Percentiles rank a stretch among this genome's conserved stretches.
Conservation (phyloP, 2,329 filamentous ascomycete species). For the Beauveria medogensis region DNA sequence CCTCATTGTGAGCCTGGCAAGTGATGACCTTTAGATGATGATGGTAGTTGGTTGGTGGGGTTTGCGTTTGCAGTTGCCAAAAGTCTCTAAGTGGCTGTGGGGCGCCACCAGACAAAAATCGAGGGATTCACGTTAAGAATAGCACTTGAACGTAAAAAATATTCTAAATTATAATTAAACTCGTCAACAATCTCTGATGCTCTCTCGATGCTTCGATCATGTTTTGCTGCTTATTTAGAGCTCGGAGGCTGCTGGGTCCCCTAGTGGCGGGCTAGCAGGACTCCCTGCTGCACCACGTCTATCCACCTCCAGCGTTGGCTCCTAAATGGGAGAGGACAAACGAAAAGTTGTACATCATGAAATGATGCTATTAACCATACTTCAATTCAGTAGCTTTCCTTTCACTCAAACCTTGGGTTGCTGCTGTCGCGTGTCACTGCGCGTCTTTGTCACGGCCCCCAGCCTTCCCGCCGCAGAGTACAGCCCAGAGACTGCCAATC, state of each 20-base stretch:
- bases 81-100: constrained; percentile 3
- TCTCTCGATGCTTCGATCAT: not conserved
- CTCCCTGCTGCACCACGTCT: not conserved
- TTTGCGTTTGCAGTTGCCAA: not conserved
- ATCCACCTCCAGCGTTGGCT: not conserved
- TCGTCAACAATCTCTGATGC: not conserved
- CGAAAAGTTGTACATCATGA: not conserved
- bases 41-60: not conserved
- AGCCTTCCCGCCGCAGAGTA: not conserved
- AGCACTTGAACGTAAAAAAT: not conserved
- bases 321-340: not conserved
- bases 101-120: not conserved
- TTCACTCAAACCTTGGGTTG: not conserved
- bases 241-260: not conserved
- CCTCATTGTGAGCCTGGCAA: constrained; percentile 20
- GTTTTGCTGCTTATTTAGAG: not conserved
- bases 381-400: not conserved
- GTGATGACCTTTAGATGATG: constrained; percentile 1
- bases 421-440: not conserved
- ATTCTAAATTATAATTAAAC: not conserved
- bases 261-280: not conserved
- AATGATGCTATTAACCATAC: not conserved
- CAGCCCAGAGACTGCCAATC: not conserved
- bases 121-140: not conserved
- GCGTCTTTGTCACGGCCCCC: not conserved